Percentiles rank a stretch among this genome's conserved stretches.
These are phyloP conservation scores for Barbatosphaeria neglecta DNA, from an alignment of 495 filamentous ascomycete species.

Conservation along the genomic window DNA sequence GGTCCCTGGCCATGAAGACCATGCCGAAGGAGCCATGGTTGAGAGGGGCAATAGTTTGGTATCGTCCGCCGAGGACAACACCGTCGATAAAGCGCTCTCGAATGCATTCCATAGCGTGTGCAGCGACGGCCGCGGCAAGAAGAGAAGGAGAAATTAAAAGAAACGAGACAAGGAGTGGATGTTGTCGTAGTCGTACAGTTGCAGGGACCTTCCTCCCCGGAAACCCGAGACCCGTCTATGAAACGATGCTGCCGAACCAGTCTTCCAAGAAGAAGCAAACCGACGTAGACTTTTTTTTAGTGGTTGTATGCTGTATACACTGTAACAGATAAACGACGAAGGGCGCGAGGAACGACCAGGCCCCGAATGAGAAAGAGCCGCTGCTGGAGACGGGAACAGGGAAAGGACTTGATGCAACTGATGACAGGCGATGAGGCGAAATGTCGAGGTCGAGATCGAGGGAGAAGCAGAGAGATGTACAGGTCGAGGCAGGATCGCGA, in stretches of 20 bases:
- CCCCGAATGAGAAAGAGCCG: no score
- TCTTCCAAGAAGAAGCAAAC: conserved; percentile 23
- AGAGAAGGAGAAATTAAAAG: conserved; percentile 10
- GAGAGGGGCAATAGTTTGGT: conserved; percentile 80
- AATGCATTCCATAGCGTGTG: conserved; percentile 61
- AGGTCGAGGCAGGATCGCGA: conserved; percentile 19
- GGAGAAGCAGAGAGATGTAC: conserved; percentile 30
- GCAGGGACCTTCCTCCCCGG: conserved; percentile 16
- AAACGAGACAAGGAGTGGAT: conserved; percentile 7
- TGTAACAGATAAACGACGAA: conserved; percentile 14
- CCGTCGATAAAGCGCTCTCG: conserved; percentile 62
- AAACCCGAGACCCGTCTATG: conserved; percentile 29
- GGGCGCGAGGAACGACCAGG: no score
- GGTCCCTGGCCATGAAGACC: conserved; percentile 87
- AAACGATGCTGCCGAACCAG: conserved; percentile 15
- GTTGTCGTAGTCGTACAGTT: conserved; percentile 18
- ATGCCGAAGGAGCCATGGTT: conserved; percentile 98
- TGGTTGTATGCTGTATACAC: conserved; percentile 32
- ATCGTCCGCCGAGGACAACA: conserved; percentile 71
- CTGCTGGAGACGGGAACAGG: neutral
- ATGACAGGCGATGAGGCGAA: conserved; percentile 6
- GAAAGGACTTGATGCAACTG: conserved; percentile 18
- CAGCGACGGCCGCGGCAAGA: neutral
- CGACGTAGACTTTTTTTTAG: conserved; percentile 16
- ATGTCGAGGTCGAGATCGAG: conserved; percentile 3